A percentile compares a stretch with the other conserved stretches of the same genome.
phyloP scores from a whole-genome alignment of 768 basidiomycete species.

The Agaricus blazei region DNA sequence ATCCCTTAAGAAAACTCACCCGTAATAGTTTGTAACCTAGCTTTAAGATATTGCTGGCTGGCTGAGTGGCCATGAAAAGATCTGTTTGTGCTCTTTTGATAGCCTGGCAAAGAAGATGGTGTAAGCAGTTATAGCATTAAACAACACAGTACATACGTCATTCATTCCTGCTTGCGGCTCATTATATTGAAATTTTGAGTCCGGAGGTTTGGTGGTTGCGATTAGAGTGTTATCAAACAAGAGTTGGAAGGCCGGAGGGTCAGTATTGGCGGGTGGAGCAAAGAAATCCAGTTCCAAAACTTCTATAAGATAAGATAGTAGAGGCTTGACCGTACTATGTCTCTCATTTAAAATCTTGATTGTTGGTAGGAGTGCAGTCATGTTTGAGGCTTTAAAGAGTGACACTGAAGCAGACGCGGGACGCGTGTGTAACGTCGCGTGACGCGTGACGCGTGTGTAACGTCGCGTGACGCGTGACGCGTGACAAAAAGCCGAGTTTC shows the following conservation, averaged over 20 bases:
- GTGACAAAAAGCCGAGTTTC: too few relatives aligned
- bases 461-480: not conserved
- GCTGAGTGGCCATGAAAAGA: conserved; percentile 38
- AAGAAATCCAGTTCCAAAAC: conserved; percentile 30
- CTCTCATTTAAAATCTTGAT: conserved; percentile 36
- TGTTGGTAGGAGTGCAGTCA: conserved; percentile 14
- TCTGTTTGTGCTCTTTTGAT: conserved; percentile 57
- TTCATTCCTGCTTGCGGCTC: conserved; percentile 5
- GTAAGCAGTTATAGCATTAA: not conserved
- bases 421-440: not conserved
- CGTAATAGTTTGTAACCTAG: conserved; percentile 59
- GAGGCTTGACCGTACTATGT: conserved; percentile 33
- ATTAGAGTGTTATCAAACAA: conserved; percentile 17
- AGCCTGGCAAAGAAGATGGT: conserved; percentile 32
- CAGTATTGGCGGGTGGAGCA: conserved; percentile 18
- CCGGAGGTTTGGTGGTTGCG: not conserved
- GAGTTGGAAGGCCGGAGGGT: conserved; percentile 22
- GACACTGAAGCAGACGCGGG: not conserved
- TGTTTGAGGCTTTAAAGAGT: not conserved
- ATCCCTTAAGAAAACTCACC: not conserved
- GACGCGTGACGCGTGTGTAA: not conserved
- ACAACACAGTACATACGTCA: conserved; percentile 25
- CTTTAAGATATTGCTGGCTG: conserved; percentile 54
- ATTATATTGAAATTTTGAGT: not conserved
- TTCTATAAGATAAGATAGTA: conserved; percentile 33